Evolutionary conservation across 257 asterid species (phyloP).

Genomic region (Primulina tabacum): DNA sequence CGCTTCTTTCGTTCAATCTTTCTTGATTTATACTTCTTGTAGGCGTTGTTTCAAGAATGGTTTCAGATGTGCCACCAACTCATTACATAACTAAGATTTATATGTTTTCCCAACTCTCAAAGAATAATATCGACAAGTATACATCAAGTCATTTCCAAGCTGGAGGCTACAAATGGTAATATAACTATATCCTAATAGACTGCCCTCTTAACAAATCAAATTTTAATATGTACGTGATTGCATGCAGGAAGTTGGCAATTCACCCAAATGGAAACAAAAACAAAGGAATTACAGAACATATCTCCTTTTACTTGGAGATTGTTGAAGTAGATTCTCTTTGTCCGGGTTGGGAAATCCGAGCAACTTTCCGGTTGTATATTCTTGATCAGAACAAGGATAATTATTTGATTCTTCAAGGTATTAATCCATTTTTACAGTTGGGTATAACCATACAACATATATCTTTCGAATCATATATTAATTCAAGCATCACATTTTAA

Average conservation of each 20-base stretch:
- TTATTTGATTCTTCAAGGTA: conserved; percentile 52
- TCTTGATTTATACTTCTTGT: too few species aligned
- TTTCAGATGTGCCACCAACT: too few species aligned
- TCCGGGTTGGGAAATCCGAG: conserved; percentile 58
- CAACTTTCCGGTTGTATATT: conserved; percentile 44
- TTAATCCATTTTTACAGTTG: background rate
- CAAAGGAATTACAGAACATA: conserved; percentile 45
- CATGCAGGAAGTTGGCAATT: conserved; percentile 61
- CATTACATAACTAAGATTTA: too few species aligned
- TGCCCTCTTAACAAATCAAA: background rate
- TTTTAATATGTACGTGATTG: background rate
- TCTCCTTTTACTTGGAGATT: conserved; percentile 52
- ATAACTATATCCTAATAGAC: background rate
- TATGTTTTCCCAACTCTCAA: too few species aligned
- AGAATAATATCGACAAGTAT: too few species aligned
- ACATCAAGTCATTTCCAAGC: conserved; percentile 39
- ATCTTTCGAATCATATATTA: too few species aligned
- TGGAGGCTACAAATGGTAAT: conserved; percentile 71
- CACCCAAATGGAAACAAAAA: conserved; percentile 68
- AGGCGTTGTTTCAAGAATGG: too few species aligned
- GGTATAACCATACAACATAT: too few species aligned
- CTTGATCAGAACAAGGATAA: conserved; percentile 64
- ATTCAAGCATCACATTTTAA: too few species aligned
- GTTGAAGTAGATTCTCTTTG: conserved; percentile 31
- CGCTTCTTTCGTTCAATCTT: too few species aligned